phyloP scores from a whole-genome alignment of 2,329 filamentous ascomycete species.

The Trichoderma brevicompactum region DNA sequence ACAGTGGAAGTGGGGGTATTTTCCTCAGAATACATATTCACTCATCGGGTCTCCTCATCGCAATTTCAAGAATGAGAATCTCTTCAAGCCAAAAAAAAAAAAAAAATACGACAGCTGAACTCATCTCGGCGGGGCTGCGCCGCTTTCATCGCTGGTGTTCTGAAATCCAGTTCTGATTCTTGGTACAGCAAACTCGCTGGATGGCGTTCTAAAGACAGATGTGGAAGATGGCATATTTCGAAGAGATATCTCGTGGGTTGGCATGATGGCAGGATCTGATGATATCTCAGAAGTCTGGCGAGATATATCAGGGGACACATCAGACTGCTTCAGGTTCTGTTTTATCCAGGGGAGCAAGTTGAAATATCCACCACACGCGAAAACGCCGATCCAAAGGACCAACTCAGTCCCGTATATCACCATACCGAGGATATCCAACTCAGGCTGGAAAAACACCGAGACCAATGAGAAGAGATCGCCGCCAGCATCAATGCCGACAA shows the following conservation, averaged over 20 bases:
- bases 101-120: not conserved
- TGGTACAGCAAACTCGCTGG: constrained; percentile 18
- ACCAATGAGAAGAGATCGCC: constrained; percentile 70
- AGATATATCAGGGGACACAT: not conserved
- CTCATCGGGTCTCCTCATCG: no score
- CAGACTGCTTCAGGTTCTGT: constrained; percentile 35
- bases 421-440: constrained; percentile 64
- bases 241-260: constrained; percentile 26
- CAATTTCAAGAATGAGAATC: no score
- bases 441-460: constrained; percentile 65
- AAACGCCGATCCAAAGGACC: constrained; percentile 68
- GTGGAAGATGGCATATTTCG: constrained; percentile 28
- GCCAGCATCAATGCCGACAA: constrained; percentile 70
- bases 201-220: constrained; percentile 28
- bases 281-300: not conserved
- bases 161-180: constrained; percentile 20
- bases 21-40: no score
- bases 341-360: constrained; percentile 64
- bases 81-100: not conserved
- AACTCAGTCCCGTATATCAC: constrained; percentile 71
- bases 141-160: not conserved
- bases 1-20: no score
- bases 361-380: constrained; percentile 67
- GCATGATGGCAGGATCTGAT: not conserved
- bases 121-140: not conserved